Conservation (phyloP, 345 rosid genomes). For the Nephelium lappaceum region DNA sequence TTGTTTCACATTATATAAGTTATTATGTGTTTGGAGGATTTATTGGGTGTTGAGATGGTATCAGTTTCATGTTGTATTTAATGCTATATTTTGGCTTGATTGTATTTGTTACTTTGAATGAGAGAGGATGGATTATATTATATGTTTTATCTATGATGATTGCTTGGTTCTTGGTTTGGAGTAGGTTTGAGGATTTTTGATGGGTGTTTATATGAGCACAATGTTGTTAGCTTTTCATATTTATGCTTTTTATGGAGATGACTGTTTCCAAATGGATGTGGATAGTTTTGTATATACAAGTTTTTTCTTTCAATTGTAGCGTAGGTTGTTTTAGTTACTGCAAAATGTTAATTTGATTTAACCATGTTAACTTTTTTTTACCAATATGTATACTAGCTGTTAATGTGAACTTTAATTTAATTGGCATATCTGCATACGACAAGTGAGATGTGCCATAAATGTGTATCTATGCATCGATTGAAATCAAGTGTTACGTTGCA, state of each 20-base stretch:
- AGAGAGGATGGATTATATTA: background rate
- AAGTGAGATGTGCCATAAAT: background rate
- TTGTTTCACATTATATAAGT: background rate
- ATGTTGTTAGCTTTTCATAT: background rate
- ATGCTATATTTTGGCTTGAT: background rate
- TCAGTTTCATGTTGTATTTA: background rate
- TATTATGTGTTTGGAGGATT: background rate
- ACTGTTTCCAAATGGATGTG: background rate
- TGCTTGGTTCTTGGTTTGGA: background rate
- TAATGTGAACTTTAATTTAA: background rate
- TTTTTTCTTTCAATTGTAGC: background rate
- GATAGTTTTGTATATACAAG: background rate
- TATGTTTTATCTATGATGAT: background rate
- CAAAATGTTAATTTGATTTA: too few species aligned
- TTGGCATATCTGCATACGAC: background rate
- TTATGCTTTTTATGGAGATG: background rate
- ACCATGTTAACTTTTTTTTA: too few species aligned
- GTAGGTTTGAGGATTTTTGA: background rate
- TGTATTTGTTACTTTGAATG: background rate
- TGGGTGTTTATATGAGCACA: background rate
- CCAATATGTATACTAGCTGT: background rate
- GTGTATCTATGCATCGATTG: background rate
- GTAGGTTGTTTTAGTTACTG: background rate
- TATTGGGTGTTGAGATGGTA: background rate
- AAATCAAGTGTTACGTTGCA: background rate